phyloP scores from a whole-genome alignment of 2,329 filamentous ascomycete species.

The Colletotrichum plurivorum region DNA sequence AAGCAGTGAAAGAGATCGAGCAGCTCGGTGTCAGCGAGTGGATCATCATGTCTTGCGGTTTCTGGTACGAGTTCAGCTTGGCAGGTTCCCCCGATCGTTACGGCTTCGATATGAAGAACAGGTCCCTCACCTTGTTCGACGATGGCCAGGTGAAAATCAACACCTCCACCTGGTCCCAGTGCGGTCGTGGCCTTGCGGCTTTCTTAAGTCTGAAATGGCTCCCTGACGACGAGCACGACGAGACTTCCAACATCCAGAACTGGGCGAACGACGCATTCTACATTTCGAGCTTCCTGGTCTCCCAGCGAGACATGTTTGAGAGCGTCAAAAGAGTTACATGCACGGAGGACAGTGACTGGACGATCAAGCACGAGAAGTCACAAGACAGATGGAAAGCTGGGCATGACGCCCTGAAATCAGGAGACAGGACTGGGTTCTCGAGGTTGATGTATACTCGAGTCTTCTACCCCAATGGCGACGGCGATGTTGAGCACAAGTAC shows the following conservation, averaged over 20 bases:
- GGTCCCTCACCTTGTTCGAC: slow-evolving; percentile 63
- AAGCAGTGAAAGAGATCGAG: slow-evolving; percentile 54
- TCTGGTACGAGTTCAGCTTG: slow-evolving; percentile 69
- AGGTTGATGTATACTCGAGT: slow-evolving; percentile 68
- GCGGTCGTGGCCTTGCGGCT: slow-evolving; percentile 56
- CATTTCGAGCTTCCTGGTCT: slow-evolving; percentile 69
- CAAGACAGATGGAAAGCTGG: slow-evolving; percentile 65
- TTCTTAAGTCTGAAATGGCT: slow-evolving; percentile 56
- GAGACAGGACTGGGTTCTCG: slow-evolving; percentile 58
- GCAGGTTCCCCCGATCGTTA: slow-evolving; percentile 49
- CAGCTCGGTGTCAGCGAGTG: slow-evolving; percentile 48
- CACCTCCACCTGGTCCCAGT: slow-evolving; percentile 72
- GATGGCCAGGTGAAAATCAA: slow-evolving; percentile 70
- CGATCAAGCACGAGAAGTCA: slow-evolving; percentile 62
- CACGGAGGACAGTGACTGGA: slow-evolving; percentile 73
- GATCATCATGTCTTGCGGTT: slow-evolving; percentile 59
- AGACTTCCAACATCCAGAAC: slow-evolving; percentile 41
- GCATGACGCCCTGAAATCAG: slow-evolving; percentile 57
- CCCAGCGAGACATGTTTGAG: slow-evolving; percentile 76
- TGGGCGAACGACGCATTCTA: slow-evolving; percentile 64
- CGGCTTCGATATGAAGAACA: slow-evolving; percentile 65
- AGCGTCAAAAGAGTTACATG: slow-evolving; percentile 71
- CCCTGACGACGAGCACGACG: slow-evolving; percentile 34
- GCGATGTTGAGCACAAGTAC: slow-evolving; percentile 58
- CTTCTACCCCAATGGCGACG: slow-evolving; percentile 62